These are phyloP conservation scores for Borovskyia barvae DNA, from an alignment of 208 protist genomes.

Conservation along the genomic window DNA sequence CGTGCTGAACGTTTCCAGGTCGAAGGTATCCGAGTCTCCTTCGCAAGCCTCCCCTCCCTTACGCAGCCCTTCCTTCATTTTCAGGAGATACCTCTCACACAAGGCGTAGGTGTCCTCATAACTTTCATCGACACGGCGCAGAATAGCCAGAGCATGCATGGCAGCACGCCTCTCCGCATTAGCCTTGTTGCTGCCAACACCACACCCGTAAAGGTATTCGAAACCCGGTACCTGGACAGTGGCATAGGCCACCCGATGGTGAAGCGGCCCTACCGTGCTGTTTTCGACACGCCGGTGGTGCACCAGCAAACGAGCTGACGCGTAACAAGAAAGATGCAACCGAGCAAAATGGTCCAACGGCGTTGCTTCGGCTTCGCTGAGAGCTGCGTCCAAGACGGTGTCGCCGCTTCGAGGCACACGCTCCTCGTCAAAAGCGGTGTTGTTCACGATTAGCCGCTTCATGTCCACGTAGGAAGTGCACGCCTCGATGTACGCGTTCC, in stretches of 20 bases:
- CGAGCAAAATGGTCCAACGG: neutral
- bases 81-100: too few relatives aligned
- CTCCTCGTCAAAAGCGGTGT: constrained; percentile 58
- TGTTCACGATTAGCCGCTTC: constrained; percentile 36
- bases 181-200: constrained; percentile 63
- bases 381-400: constrained; percentile 49
- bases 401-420: constrained; percentile 68
- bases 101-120: constrained; percentile 58
- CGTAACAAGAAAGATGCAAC: constrained; percentile 51
- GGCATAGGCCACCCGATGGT: constrained; percentile 50
- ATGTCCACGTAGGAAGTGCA: constrained; percentile 61
- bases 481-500: constrained; percentile 62
- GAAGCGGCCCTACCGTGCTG: constrained; percentile 42
- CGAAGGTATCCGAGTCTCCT: constrained; percentile 20
- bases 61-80: too few relatives aligned
- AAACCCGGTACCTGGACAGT: constrained; percentile 67
- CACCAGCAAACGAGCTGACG: constrained; percentile 2
- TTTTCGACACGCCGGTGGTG: constrained; percentile 42
- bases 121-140: constrained; percentile 69
- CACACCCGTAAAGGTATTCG: constrained; percentile 48
- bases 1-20: constrained; percentile 28
- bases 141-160: constrained; percentile 75
- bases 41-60: too few relatives aligned
- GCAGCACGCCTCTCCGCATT: constrained; percentile 59
- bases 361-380: constrained; percentile 54